Evolutionary conservation across 176 grass and related monocot genomes (phyloP), one percentile per base, ranked within the genome.

Genomic region (Chrysopogon serrulatus): DNA sequence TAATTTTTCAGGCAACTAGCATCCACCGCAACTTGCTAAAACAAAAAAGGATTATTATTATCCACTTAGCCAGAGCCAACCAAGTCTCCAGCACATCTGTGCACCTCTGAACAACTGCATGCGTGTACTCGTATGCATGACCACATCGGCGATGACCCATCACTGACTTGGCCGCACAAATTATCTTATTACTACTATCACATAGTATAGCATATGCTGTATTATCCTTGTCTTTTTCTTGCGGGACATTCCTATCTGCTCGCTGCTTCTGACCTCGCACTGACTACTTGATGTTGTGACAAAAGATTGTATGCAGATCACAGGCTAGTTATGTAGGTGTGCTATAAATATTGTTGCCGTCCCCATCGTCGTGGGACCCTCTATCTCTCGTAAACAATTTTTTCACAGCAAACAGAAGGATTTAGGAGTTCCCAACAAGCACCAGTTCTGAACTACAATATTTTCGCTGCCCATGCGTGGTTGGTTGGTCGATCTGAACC

Each of bases 281-380:
- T 75, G 82, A 42, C n/a, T 48, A 3, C 8, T 31, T 68, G 45
- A 47, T 69, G 21, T 36, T 16, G 16, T 39, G 82, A 84, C 69
- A 26, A 67, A 79, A 65, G 76, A 68, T 75, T 61, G n/a, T 26
- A 15, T 57, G 40, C 79, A 26, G 24, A 76, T 62, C 76, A 51
- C 70, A 28, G 18, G 24, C n/a, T 18, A 36, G 16, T 28, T 12
- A 13, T 59, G 36, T 21, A 51, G 5, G 17, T 49, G 14, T 10
- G 40, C 9, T 41, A 41, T 41, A 41, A 41, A 11, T 3, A 44
- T 6, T 6, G 4, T 80, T 80, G 28, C 5, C 68, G 77, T 85
- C 76, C 35, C 39, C 54, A 5, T 89, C 82, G 33, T 89, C 82
- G 33, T 57, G 67, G 35, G 48, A 5, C 45, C 65, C 23, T 4